Evolutionary conservation across 2,329 filamentous ascomycete species (phyloP), one percentile per base, ranked within the genome.

Genomic region (Metarhizium brunneum): DNA sequence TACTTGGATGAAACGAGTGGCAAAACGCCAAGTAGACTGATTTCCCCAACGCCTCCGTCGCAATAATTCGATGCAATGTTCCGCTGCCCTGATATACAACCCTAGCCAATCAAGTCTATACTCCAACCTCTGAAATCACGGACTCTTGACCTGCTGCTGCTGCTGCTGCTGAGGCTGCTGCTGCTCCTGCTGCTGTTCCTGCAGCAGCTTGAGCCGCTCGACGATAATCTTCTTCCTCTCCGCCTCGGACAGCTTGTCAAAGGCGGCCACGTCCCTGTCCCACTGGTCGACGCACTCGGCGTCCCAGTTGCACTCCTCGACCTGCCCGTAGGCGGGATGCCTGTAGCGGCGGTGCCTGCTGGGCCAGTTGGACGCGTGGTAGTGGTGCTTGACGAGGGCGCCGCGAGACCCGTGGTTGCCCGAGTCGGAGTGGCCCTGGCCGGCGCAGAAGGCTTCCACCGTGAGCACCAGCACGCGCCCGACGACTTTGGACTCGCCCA

Each of bases 291-390:
- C 82, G 61, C 86, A 88, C 4, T 83, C 79, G 5, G 72, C 67
- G 47, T 83, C 77, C 85, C 85, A 88, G 64, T 88, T 88, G 69
- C 85, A 88, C 60, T 78, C 74, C 66, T 88, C 86, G 0, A 88
- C 85, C 67, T 87, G 83, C 6, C 84, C 85, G 63, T 84, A 87
- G 54, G 84, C 80, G 1, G 85, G 84, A 65, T 89, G 86, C 50
- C 75, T 83, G 70, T 79, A 86, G 35, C 86, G 76, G 1, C 82
- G 84, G 64, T 89, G 86, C 2, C 75, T 74, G 53, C 78, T 80
- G 2, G 85, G 86, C 86, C 86, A 89, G 57, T 82, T 80, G 1
- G 85, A 88, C 0, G 86, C 86, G 66, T 89, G 86, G 63, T 88
- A 90, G 67, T 88, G 85, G 65, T 90, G 86, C 67, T 84, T 86